phyloP scores from a whole-genome alignment of 2,329 filamentous ascomycete genomes.

The Sphaceloma murrayae region DNA sequence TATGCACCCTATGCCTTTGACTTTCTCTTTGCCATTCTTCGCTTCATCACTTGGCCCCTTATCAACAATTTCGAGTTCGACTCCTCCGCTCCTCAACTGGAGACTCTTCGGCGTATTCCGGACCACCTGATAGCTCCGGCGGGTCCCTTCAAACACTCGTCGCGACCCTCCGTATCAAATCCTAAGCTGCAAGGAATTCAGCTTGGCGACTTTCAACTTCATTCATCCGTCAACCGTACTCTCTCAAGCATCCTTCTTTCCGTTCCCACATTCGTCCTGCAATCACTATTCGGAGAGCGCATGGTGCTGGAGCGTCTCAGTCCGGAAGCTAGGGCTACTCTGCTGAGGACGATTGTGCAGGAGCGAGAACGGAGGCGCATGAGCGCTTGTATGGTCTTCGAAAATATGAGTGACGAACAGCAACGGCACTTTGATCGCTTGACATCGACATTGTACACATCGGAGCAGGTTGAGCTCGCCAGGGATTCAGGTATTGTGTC shows the following conservation, averaged over 20 bases:
- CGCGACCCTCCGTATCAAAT: constrained; percentile 5
- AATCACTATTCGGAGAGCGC: constrained; percentile 11
- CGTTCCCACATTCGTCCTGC: constrained; percentile 10
- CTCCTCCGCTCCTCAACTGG: constrained; percentile 2
- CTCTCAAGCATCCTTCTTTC: constrained; percentile 15
- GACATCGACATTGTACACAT: not conserved
- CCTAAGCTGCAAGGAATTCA: constrained; percentile 14
- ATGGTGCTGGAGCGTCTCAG: constrained; percentile 3
- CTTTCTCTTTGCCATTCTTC: constrained; percentile 7
- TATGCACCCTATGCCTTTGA: constrained; percentile 9
- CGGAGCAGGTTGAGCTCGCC: not conserved
- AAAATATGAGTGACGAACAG: too few relatives aligned
- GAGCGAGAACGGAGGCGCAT: constrained; percentile 3
- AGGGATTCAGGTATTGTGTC: not conserved
- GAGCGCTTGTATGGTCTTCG: not conserved
- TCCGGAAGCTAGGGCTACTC: not conserved
- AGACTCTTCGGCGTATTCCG: constrained; percentile 1
- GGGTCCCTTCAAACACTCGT: not conserved
- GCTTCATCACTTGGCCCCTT: constrained; percentile 14
- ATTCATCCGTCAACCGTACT: constrained; percentile 12
- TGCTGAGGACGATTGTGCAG: not conserved
- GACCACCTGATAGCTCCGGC: not conserved
- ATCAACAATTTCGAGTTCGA: constrained; percentile 14
- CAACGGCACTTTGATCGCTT: too few relatives aligned
- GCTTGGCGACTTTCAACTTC: constrained; percentile 12